Evolutionary conservation across 148 eudicot genomes (phyloP), one percentile per base, ranked within the genome.

Genomic region (Rheum nobile): DNA sequence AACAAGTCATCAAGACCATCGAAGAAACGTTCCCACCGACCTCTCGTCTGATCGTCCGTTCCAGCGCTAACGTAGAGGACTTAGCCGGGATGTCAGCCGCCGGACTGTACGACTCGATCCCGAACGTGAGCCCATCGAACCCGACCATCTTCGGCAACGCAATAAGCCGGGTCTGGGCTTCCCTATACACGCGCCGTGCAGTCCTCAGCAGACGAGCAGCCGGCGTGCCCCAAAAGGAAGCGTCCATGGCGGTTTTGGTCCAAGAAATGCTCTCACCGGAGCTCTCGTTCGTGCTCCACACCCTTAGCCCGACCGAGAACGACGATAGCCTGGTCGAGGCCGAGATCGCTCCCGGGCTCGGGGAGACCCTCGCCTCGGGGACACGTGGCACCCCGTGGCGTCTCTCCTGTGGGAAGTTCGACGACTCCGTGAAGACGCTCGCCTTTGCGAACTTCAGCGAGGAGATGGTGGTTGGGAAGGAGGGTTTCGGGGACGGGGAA

Each of bases 41-140:
- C 35, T 77, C 87, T 1, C 84, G 88, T 35, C 70, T 94, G 69
- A 91, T 91, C 57, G 98, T 91, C 38, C 96, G 98, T 47, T 94
- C 98, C 6, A 94, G 98, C 75, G 98, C 97, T 7, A 94, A 94
- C 75, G 98, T 94, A 0, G 98, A 94, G 82, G 98, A 94, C 80
- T 85, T 94, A 72, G 97, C 96, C 16, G 98, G 98, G 74, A 94
- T 91, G 98, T 94, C 98, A 24, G 98, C 98, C 22, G 98, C 98
- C 16, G 98, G 98, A n/a, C 90, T 94, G 1, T 94, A 94, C 32
- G 98, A 94, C 11, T 94, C 98, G 0, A 87, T 94, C 42, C 98
- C 98, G 10, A 94, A 94, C 35, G 97, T 94, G 46, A 89, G 89
- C 84, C 96, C 84, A 3, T 89, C 97, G 32, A 86, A 86, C 77